Conservation (phyloP, 257 asterid species). For the Lantana camara region DNA sequence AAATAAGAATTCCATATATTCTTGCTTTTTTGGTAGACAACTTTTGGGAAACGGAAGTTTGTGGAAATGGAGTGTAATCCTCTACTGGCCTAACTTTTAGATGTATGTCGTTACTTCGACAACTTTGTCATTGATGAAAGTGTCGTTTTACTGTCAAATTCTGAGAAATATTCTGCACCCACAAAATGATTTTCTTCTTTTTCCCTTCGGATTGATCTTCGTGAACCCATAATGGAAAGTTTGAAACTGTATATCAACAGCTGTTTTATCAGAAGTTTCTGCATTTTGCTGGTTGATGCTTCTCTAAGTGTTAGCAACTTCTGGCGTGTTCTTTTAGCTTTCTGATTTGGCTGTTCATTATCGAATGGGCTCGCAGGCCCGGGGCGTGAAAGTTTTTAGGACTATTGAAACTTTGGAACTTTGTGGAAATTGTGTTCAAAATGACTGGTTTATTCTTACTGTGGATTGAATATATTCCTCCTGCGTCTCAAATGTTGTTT, state of each 20-base stretch:
- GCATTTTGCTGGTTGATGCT: slow-evolving; percentile 13
- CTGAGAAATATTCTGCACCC: background rate
- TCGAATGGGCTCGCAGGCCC: no score
- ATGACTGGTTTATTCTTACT: background rate
- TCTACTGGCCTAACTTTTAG: slow-evolving; percentile 19
- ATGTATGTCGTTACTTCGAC: no score
- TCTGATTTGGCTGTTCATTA: background rate
- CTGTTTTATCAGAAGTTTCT: no score
- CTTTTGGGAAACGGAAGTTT: slow-evolving; percentile 20
- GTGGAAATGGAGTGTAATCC: slow-evolving; percentile 32
- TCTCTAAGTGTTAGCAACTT: slow-evolving; percentile 1
- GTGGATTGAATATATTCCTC: background rate
- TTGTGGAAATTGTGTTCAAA: slow-evolving; percentile 16
- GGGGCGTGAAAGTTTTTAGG: slow-evolving; percentile 1
- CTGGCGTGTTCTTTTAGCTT: background rate
- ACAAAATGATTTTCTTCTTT: no score
- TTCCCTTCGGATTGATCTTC: no score
- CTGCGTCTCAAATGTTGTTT: background rate
- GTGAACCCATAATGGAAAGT: no score
- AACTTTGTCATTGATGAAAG: no score
- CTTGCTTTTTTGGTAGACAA: slow-evolving; percentile 6
- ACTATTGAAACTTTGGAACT: background rate
- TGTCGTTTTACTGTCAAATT: background rate
- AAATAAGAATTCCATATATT: slow-evolving; percentile 15
- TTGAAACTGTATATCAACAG: no score